Evolutionary conservation across 2,329 filamentous ascomycete genomes (phyloP).

Genomic region (Huntiella abstrusa): DNA sequence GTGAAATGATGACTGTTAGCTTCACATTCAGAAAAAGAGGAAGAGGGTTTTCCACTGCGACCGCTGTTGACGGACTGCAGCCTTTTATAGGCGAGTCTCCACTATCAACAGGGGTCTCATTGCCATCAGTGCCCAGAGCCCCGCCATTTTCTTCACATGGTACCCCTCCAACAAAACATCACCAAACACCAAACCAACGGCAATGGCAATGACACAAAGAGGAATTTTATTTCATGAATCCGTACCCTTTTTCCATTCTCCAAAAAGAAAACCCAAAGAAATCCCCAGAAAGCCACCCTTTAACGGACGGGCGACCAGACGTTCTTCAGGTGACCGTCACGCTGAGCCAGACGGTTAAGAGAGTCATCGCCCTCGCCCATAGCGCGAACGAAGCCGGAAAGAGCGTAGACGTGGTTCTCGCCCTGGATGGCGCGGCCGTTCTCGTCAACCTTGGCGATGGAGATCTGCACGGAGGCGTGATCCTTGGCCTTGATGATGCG

Average conservation of each 20-base stretch:
- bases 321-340: constrained; percentile 89
- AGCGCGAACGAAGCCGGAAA: constrained; percentile 92
- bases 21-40: too few relatives aligned
- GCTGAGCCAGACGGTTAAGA: constrained; percentile 87
- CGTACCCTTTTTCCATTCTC: constrained; percentile 12
- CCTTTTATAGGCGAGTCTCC: neutral
- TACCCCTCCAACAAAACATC: neutral
- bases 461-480: constrained; percentile 96
- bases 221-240: neutral
- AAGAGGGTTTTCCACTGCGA: too few relatives aligned
- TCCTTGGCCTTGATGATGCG: constrained; percentile 99
- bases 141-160: too few relatives aligned
- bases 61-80: neutral
- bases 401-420: constrained; percentile 93
- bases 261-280: constrained; percentile 7
- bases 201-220: neutral
- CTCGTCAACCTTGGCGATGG: constrained; percentile 96
- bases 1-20: too few relatives aligned
- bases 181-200: neutral
- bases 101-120: too few relatives aligned
- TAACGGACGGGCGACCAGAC: constrained; percentile 72
- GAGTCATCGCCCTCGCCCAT: constrained; percentile 97
- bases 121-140: too few relatives aligned
- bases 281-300: constrained; percentile 14
- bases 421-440: constrained; percentile 83